These are phyloP conservation scores for Starmera dryadoides DNA, from an alignment of 805 yeast species.

Conservation along the genomic window DNA sequence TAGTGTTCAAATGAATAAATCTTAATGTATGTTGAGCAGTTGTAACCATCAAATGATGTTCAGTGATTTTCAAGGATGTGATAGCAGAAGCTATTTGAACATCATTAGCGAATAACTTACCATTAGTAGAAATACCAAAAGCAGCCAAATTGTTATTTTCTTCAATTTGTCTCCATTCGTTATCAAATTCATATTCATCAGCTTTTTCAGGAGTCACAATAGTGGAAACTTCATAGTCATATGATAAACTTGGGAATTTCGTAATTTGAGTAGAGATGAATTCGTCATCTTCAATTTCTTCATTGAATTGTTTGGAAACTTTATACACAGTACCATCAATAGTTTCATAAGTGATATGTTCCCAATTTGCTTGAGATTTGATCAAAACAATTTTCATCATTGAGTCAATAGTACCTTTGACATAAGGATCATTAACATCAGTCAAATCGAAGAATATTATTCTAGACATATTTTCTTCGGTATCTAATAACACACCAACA, in stretches of 20 bases:
- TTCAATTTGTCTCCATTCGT: conserved; percentile 19
- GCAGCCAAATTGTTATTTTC: conserved; percentile 29
- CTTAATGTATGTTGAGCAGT: conserved; percentile 82
- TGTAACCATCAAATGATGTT: conserved; percentile 68
- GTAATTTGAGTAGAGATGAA: conserved; percentile 28
- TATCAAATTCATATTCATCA: conserved; percentile 15
- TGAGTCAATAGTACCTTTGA: conserved; percentile 35
- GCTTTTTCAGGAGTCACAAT: conserved; percentile 3
- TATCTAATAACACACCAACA: conserved; percentile 57
- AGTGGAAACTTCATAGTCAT: conserved; percentile 43
- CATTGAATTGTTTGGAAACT: conserved; percentile 18
- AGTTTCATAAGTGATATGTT: conserved; percentile 47
- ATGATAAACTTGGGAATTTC: conserved; percentile 65
- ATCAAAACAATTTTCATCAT: conserved; percentile 47
- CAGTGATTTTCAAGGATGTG: conserved; percentile 73
- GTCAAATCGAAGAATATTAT: conserved; percentile 42
- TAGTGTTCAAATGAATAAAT: conserved; percentile 61
- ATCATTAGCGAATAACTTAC: conserved; percentile 63
- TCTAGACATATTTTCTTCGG: conserved; percentile 37
- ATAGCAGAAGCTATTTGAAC: conserved; percentile 61
- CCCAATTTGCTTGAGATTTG: conserved; percentile 47
- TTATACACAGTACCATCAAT: conserved; percentile 53
- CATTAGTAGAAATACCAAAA: conserved; percentile 71
- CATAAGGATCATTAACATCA: conserved; percentile 32
- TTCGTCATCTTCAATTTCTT: conserved; percentile 19